Conservation (phyloP, 495 filamentous ascomycete genomes). For the Clohesyomyces aquaticus region DNA sequence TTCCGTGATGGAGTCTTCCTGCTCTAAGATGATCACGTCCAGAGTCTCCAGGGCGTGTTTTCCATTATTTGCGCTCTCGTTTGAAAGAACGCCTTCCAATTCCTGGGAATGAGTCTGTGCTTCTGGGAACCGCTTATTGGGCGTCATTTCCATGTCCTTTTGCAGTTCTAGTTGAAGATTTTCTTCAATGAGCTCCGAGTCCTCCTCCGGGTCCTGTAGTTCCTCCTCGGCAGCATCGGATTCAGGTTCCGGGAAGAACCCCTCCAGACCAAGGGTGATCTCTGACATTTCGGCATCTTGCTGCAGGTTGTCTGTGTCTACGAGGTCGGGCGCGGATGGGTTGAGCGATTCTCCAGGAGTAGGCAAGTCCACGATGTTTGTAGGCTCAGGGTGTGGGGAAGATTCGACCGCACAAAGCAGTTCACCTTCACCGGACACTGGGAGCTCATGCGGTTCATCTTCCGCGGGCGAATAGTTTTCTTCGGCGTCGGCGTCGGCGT, state of each 20-base stretch:
- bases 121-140: neutral
- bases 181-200: conserved; percentile 2
- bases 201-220: neutral
- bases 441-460: no score
- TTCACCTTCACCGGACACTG: no score
- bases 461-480: no score
- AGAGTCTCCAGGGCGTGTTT: no score
- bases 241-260: neutral
- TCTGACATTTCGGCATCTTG: conserved; percentile 16
- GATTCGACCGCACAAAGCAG: no score
- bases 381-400: no score
- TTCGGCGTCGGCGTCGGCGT: no score
- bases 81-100: neutral
- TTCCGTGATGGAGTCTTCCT: no score
- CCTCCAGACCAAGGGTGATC: conserved; percentile 1
- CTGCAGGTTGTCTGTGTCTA: neutral
- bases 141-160: conserved; percentile 14
- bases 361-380: neutral
- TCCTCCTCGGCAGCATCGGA: neutral
- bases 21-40: no score
- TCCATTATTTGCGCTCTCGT: no score
- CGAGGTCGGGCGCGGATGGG: neutral
- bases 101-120: neutral
- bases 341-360: neutral
- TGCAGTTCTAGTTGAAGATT: conserved; percentile 20